These are phyloP conservation scores for Gaultheria prostrata DNA, from an alignment of 148 eudicot genomes.

Conservation along the genomic window DNA sequence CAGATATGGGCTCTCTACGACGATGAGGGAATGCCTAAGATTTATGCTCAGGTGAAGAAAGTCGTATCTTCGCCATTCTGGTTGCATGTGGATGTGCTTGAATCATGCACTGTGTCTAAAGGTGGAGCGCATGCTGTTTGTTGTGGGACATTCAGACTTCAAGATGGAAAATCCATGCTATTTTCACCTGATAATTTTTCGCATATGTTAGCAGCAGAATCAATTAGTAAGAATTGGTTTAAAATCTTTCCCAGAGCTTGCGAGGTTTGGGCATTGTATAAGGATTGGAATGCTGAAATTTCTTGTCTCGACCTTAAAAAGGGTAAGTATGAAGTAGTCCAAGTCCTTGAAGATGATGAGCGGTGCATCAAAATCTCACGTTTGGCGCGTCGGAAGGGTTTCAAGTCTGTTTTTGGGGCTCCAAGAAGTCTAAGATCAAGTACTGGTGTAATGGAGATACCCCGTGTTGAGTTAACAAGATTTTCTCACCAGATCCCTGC, in stretches of 20 bases:
- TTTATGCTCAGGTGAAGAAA: conserved; percentile 23
- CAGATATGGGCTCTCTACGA: conserved; percentile 31
- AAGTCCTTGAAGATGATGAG: conserved; percentile 16
- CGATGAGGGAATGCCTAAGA: conserved; percentile 12
- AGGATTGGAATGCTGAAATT: conserved; percentile 13
- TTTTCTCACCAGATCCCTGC: conserved; percentile 28
- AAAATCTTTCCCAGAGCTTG: conserved; percentile 24
- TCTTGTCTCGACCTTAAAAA: conserved; percentile 2
- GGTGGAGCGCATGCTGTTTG: neutral
- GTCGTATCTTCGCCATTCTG: conserved; percentile 18
- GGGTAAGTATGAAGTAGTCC: conserved; percentile 20
- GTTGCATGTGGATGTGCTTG: conserved; percentile 18
- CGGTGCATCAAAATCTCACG: conserved; percentile 7
- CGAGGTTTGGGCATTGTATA: conserved; percentile 28
- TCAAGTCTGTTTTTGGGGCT: conserved; percentile 23
- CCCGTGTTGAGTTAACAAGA: conserved; percentile 13
- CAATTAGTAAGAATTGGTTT: conserved; percentile 8
- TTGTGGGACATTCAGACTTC: conserved; percentile 24
- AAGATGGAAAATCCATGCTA: neutral
- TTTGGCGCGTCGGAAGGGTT: conserved; percentile 19
- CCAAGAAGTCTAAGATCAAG: conserved; percentile 21
- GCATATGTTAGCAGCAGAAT: conserved; percentile 8
- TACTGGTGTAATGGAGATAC: conserved; percentile 17
- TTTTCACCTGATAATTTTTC: conserved; percentile 15
- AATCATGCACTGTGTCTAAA: neutral